phyloP scores from a whole-genome alignment of 1,284 basidiomycete genomes.

The Boletus albobrunnescens region DNA sequence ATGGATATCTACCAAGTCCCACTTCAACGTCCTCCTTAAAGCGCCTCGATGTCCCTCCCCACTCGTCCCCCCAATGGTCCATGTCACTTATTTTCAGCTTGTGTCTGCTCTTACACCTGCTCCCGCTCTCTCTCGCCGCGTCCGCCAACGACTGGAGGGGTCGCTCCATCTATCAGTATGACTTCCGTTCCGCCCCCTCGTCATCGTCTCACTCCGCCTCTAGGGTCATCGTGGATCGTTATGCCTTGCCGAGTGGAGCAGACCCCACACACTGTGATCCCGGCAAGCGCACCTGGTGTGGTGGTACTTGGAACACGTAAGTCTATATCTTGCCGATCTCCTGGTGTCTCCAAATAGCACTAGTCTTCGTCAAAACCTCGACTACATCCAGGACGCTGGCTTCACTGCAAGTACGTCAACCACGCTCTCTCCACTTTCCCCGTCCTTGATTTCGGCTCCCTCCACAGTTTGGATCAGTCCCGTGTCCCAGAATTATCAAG shows the following conservation, averaged over 20 bases:
- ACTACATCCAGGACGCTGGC: slow-evolving; percentile 72
- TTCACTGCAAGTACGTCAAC: slow-evolving; percentile 49
- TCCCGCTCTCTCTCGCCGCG: slow-evolving; percentile 25
- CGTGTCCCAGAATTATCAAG: slow-evolving; percentile 60
- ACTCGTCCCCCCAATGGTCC: background rate
- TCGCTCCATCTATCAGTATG: slow-evolving; percentile 38
- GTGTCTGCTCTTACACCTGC: background rate
- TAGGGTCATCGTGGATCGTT: slow-evolving; percentile 66
- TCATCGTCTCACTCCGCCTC: slow-evolving; percentile 1
- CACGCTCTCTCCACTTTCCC: background rate
- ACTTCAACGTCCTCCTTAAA: no score
- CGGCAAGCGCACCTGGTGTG: slow-evolving; percentile 65
- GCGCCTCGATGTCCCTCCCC: no score
- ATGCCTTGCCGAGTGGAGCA: slow-evolving; percentile 42
- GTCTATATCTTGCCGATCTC: background rate
- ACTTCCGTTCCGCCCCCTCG: background rate
- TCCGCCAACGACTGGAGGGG: slow-evolving; percentile 35
- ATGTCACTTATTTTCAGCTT: background rate
- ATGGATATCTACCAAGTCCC: no score
- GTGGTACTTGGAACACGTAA: slow-evolving; percentile 57
- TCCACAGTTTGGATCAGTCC: slow-evolving; percentile 56
- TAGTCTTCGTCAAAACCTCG: slow-evolving; percentile 60
- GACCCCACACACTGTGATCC: slow-evolving; percentile 42
- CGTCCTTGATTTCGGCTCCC: background rate
- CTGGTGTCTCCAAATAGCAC: background rate